These are phyloP conservation scores for Candida frijolesensis DNA, from an alignment of 1,139 yeast species.

Conservation along the genomic window DNA sequence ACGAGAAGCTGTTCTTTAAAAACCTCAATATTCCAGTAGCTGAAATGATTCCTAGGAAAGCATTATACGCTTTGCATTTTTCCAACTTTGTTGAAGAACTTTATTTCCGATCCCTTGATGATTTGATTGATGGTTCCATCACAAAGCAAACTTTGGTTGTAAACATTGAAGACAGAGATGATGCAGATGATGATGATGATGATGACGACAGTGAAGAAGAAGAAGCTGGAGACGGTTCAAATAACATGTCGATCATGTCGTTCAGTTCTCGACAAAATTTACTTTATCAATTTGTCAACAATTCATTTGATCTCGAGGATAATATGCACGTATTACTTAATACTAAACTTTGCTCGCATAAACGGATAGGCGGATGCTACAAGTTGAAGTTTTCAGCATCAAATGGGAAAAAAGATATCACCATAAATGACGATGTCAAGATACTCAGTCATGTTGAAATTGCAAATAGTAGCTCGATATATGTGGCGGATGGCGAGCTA, in stretches of 20 bases:
- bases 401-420: constrained; percentile 36
- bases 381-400: constrained; percentile 46
- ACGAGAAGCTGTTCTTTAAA: constrained; percentile 33
- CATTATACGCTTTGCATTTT: constrained; percentile 70
- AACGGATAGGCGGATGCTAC: constrained; percentile 45
- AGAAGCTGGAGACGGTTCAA: neutral
- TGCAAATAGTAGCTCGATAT: constrained; percentile 58
- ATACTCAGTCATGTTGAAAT: constrained; percentile 50
- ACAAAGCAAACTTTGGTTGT: constrained; percentile 63
- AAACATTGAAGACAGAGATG: constrained; percentile 43
- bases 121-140: constrained; percentile 56
- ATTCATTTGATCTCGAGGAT: constrained; percentile 28
- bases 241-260: constrained; percentile 16
- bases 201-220: neutral
- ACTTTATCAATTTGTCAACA: constrained; percentile 70
- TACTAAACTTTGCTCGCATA: constrained; percentile 37
- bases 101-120: constrained; percentile 58
- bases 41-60: constrained; percentile 68
- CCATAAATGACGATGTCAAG: constrained; percentile 42
- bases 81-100: constrained; percentile 71
- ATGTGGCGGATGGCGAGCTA: constrained; percentile 60
- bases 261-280: constrained; percentile 41
- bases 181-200: constrained; percentile 23
- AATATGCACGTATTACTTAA: constrained; percentile 23
- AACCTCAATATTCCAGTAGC: constrained; percentile 29